Evolutionary conservation across 345 rosid genomes (phyloP).

Genomic region (Ricinus communis): DNA sequence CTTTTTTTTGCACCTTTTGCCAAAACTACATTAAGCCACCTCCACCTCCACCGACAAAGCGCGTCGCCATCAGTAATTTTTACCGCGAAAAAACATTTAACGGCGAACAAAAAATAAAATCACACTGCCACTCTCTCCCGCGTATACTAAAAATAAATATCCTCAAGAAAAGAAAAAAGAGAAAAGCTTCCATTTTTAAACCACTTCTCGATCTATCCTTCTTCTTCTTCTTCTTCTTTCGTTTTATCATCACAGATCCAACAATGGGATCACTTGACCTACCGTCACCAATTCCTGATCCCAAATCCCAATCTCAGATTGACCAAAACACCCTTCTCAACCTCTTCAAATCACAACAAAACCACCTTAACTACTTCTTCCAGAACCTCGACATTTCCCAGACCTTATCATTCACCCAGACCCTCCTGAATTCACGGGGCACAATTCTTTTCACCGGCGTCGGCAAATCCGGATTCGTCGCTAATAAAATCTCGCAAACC

Average conservation of each 20-base stretch:
- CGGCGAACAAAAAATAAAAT: no score
- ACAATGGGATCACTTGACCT: slow-evolving; percentile 48
- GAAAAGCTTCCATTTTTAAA: no score
- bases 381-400: slow-evolving; percentile 71
- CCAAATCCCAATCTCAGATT: slow-evolving; percentile 20
- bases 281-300: slow-evolving; percentile 17
- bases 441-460: slow-evolving; percentile 90
- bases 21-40: no score
- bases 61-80: no score
- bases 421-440: slow-evolving; percentile 61
- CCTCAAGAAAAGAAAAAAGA: no score
- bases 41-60: no score
- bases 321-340: slow-evolving; percentile 55
- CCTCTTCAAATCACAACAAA: slow-evolving; percentile 90
- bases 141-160: no score
- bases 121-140: no score
- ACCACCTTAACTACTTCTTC: slow-evolving; percentile 90
- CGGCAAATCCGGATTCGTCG: slow-evolving; percentile 94
- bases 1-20: no score
- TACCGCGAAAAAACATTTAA: no score
- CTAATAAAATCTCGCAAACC: slow-evolving; percentile 89
- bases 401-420: slow-evolving; percentile 63
- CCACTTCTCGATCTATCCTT: not conserved
- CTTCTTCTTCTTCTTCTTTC: not conserved
- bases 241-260: not conserved